A percentile compares a stretch with the other conserved stretches of the same genome.
These are phyloP conservation scores for Ogataea neopini DNA, from an alignment of 805 yeast genomes.

Conservation along the genomic window DNA sequence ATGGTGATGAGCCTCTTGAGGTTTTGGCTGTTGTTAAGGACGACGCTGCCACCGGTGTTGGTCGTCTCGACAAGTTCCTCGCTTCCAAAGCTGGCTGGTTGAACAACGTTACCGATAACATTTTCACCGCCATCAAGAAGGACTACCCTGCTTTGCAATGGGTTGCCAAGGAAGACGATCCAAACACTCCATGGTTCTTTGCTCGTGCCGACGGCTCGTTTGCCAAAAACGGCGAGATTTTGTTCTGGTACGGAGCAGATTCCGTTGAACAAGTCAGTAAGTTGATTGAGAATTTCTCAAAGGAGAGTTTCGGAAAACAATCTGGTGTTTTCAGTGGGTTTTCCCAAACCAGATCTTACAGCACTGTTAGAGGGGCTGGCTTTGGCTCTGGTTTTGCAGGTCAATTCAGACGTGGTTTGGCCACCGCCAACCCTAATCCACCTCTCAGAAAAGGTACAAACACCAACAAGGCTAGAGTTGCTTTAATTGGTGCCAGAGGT, in stretches of 20 bases:
- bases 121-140: slow-evolving; percentile 76
- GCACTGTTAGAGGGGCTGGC: slow-evolving; percentile 17
- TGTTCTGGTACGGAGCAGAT: slow-evolving; percentile 92
- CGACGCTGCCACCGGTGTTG: slow-evolving; percentile 44
- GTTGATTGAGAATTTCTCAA: slow-evolving; percentile 58
- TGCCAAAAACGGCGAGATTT: slow-evolving; percentile 80
- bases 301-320: slow-evolving; percentile 41
- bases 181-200: slow-evolving; percentile 90
- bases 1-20: slow-evolving; percentile 95
- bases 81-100: slow-evolving; percentile 94
- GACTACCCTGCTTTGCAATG: slow-evolving; percentile 79
- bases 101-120: slow-evolving; percentile 93
- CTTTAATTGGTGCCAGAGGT: slow-evolving; percentile 98
- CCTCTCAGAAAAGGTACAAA: slow-evolving; percentile 68
- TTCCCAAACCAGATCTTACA: slow-evolving; percentile 39
- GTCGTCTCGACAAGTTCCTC: slow-evolving; percentile 80
- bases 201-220: slow-evolving; percentile 92
- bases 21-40: slow-evolving; percentile 83
- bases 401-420: slow-evolving; percentile 31
- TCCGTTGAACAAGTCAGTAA: slow-evolving; percentile 61
- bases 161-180: slow-evolving; percentile 88
- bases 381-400: slow-evolving; percentile 16
- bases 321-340: slow-evolving; percentile 50
- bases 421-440: slow-evolving; percentile 64
- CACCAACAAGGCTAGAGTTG: slow-evolving; percentile 68